phyloP scores from a whole-genome alignment of 2,329 filamentous ascomycete genomes.

The Neofusicoccum cordaticola region DNA sequence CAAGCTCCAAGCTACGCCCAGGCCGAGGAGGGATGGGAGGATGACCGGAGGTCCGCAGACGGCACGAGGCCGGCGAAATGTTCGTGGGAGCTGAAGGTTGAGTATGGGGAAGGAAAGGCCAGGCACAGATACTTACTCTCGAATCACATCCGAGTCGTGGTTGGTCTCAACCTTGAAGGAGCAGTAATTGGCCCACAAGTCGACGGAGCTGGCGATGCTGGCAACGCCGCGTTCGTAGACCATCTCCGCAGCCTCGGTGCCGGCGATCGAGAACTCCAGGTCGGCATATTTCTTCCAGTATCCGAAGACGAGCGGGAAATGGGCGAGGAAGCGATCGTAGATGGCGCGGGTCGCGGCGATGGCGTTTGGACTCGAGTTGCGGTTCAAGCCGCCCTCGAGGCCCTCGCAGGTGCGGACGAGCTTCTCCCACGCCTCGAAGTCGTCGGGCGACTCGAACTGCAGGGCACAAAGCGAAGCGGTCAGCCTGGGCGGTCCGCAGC shows the following conservation, averaged over 20 bases:
- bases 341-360: slow-evolving; percentile 82
- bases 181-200: slow-evolving; percentile 97
- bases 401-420: slow-evolving; percentile 77
- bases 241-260: slow-evolving; percentile 96
- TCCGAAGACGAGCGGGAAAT: slow-evolving; percentile 92
- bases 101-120: slow-evolving; percentile 17
- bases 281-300: slow-evolving; percentile 99
- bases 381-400: slow-evolving; percentile 89
- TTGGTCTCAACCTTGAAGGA: slow-evolving; percentile 97
- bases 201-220: slow-evolving; percentile 88
- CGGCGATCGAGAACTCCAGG: slow-evolving; percentile 92
- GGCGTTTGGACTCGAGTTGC: slow-evolving; percentile 92
- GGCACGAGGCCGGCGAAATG: slow-evolving; percentile 8
- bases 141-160: slow-evolving; percentile 88
- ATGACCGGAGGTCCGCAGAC: slow-evolving; percentile 30
- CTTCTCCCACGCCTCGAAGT: slow-evolving; percentile 93
- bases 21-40: slow-evolving; percentile 18
- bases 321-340: slow-evolving; percentile 89
- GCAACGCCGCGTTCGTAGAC: slow-evolving; percentile 95
- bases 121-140: slow-evolving; percentile 86
- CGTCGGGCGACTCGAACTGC: slow-evolving; percentile 72
- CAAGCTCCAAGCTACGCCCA: slow-evolving; percentile 21
- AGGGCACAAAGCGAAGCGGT: not conserved
- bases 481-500: not conserved
- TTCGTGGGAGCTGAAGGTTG: slow-evolving; percentile 17